Conservation (phyloP, 495 filamentous ascomycete genomes). For the Annulohypoxylon nitens region DNA sequence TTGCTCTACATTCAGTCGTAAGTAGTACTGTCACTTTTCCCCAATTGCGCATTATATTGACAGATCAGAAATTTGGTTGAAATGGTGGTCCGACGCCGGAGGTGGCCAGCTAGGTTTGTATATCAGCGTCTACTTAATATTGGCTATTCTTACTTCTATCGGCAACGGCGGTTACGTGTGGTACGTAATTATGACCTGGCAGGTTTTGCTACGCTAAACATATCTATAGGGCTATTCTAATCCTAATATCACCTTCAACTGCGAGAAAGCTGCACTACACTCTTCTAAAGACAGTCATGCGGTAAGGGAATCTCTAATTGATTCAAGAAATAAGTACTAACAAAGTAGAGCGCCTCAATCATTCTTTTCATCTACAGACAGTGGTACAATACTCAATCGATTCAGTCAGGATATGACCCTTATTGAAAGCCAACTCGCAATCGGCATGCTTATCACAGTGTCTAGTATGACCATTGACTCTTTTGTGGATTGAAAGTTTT, state of each 20-base stretch:
- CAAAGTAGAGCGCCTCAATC: constrained; percentile 5
- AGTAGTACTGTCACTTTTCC: neutral
- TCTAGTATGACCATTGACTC: constrained; percentile 6
- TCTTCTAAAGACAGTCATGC: constrained; percentile 2
- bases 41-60: neutral
- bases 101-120: constrained; percentile 1
- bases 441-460: constrained; percentile 11
- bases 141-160: neutral
- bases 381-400: constrained; percentile 14
- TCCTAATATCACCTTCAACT: constrained; percentile 1
- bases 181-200: neutral
- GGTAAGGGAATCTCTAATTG: neutral
- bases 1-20: neutral
- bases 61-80: constrained; percentile 8
- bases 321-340: neutral
- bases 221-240: neutral
- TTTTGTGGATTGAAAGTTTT: neutral
- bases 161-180: constrained; percentile 2
- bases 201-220: neutral
- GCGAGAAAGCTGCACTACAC: constrained; percentile 9
- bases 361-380: constrained; percentile 6
- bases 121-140: constrained; percentile 7
- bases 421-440: constrained; percentile 13
- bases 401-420: constrained; percentile 16
- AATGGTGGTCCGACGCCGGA: constrained; percentile 8